Conservation (phyloP, 2,329 filamentous ascomycete genomes). For the Cladosporium oxysporum region DNA sequence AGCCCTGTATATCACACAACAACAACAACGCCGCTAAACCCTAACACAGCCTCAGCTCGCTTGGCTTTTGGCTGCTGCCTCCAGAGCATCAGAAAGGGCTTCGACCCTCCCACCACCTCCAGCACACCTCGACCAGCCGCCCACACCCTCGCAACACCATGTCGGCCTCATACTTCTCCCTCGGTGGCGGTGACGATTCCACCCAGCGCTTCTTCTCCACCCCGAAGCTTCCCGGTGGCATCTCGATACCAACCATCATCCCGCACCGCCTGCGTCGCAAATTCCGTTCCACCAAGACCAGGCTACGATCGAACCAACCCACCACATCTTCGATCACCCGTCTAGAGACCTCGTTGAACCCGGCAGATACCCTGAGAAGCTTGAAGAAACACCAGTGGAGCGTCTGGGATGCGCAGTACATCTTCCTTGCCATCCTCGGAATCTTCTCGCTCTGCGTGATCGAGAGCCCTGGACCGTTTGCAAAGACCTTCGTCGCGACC, state of each 20-base stretch:
- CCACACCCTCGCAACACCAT: slow-evolving; percentile 24
- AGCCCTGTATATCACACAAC: neutral
- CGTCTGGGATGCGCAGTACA: slow-evolving; percentile 81
- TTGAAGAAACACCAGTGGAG: slow-evolving; percentile 79
- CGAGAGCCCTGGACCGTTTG: slow-evolving; percentile 71
- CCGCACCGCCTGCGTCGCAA: slow-evolving; percentile 67
- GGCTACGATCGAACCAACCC: slow-evolving; percentile 63
- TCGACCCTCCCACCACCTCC: slow-evolving; percentile 28
- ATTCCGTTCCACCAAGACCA: slow-evolving; percentile 61
- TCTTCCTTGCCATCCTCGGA: slow-evolving; percentile 70
- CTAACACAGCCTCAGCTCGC: slow-evolving; percentile 30
- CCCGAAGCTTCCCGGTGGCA: slow-evolving; percentile 42
- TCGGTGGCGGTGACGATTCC: slow-evolving; percentile 32
- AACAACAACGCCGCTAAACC: slow-evolving; percentile 6
- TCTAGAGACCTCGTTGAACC: slow-evolving; percentile 80
- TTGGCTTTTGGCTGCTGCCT: slow-evolving; percentile 28
- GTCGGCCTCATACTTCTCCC: slow-evolving; percentile 32
- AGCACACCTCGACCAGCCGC: slow-evolving; percentile 25
- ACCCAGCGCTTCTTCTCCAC: slow-evolving; percentile 44
- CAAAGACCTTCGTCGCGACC: slow-evolving; percentile 73
- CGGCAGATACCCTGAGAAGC: slow-evolving; percentile 72
- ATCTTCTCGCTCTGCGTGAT: slow-evolving; percentile 85
- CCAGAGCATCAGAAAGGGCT: slow-evolving; percentile 26
- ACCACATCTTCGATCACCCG: slow-evolving; percentile 70
- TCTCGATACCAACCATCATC: slow-evolving; percentile 55